Conservation (phyloP, 176 grass and related monocot genomes). For the Lolium rigidum region DNA sequence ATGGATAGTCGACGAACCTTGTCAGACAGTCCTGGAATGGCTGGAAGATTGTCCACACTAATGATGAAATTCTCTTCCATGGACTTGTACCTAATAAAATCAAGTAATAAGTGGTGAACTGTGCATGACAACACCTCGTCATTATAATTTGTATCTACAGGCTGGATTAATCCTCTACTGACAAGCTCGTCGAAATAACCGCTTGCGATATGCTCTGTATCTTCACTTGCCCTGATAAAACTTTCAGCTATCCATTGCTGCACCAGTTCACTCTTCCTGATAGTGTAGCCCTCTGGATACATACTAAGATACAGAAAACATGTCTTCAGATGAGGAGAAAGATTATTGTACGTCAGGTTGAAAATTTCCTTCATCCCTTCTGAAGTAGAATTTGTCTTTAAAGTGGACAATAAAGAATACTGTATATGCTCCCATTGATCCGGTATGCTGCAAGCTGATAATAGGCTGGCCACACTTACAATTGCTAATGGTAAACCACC, state of each 20-base stretch:
- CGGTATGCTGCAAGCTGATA: neutral
- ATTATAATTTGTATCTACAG: neutral
- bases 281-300: neutral
- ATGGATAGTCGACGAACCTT: slow-evolving; percentile 24
- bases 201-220: neutral
- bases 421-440: neutral
- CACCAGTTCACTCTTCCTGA: neutral
- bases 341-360: neutral
- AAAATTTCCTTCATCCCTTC: neutral
- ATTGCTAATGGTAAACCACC: slow-evolving; percentile 9
- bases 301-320: slow-evolving; percentile 12
- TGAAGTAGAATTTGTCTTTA: neutral
- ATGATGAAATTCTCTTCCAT: slow-evolving; percentile 34
- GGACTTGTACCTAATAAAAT: slow-evolving; percentile 15
- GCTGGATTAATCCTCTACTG: neutral
- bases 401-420: neutral
- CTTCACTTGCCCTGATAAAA: neutral
- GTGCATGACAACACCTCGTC: neutral
- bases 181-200: neutral
- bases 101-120: slow-evolving; percentile 4
- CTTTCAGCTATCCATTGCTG: slow-evolving; percentile 7
- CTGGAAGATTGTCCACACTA: neutral
- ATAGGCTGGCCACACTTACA: neutral
- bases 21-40: neutral
- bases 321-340: slow-evolving; percentile 7